Evolutionary conservation across 345 rosid genomes (phyloP), one percentile per base, ranked within the genome.

Genomic region (Syzygium grande): DNA sequence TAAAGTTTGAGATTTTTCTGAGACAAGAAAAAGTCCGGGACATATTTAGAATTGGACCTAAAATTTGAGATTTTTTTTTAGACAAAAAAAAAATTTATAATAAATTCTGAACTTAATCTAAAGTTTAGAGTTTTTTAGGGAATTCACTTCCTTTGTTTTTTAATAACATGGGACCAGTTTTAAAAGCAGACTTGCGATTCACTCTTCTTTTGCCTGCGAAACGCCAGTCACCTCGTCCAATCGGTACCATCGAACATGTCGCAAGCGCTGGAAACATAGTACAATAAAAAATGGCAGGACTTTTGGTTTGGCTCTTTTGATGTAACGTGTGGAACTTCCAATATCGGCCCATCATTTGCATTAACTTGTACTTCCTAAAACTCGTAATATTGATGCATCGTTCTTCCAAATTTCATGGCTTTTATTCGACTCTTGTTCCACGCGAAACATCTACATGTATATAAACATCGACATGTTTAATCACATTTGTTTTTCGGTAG

Each of bases 401-500:
- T 58, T 58, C 1, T 6, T 3, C 3, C 17, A 3, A 59, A 59
- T 59, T 27, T 27, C 68, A 27, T 3, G 68, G 1, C 34, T 11
- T 59, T 27, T 15, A 11, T 3, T 59, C 1, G 3, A 6, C 7
- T 59, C 27, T 59, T 27, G 2, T 59, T 59, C 30, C 73, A 13
- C 38, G 0, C 1, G 9, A n/a, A n/a, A n/a, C 34, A n/a, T 19
- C 0, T n/a, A 61, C 17, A 12, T 27, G 13, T 13, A 8, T n/a
- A 61, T 6, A 6, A 12, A 61, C 15, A 27, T 1, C 1, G 19
- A n/a, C 29, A n/a, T 14, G 21, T 61, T 15, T n/a, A 1, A 61
- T 61, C 38, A n/a, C 4, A 13, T 6, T 3, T 17, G 4, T 14
- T 14, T 13, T n/a, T 23, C 13, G 2, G 2, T 10, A 23, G 5